Evolutionary conservation across 805 yeast species (phyloP).

Genomic region (Suhomyces kilbournensis): DNA sequence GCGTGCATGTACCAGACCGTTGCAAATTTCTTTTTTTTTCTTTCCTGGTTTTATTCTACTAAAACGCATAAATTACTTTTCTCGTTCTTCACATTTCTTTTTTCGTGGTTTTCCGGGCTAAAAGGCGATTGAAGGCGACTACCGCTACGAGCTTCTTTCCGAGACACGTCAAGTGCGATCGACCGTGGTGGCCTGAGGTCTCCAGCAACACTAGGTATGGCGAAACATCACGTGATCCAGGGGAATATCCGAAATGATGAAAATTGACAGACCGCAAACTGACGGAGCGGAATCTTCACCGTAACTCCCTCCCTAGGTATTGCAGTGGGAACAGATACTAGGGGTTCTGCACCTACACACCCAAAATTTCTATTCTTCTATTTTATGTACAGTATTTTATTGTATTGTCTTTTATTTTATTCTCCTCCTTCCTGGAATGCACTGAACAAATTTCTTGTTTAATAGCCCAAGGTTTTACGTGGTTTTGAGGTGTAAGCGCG

Average conservation of each 20-base stretch:
- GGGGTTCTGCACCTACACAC: not conserved
- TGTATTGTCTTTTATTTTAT: not conserved
- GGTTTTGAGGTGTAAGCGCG: not conserved
- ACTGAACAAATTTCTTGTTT: not conserved
- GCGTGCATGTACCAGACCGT: conserved; percentile 4
- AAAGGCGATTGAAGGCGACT: not conserved
- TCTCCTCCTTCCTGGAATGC: not conserved
- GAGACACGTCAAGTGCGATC: not conserved
- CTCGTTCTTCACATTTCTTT: not conserved
- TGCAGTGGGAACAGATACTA: not conserved
- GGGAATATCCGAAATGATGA: not conserved
- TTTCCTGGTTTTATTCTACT: not conserved
- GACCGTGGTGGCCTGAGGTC: not conserved
- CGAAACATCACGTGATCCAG: not conserved
- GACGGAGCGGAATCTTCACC: not conserved
- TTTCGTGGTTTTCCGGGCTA: not conserved
- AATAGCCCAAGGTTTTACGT: not conserved
- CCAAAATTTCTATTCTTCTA: not conserved
- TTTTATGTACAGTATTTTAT: not conserved
- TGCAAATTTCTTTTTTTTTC: conserved; percentile 3
- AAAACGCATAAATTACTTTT: conserved; percentile 3
- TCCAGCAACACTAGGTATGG: not conserved
- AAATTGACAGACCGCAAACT: not conserved
- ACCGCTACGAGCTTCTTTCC: not conserved
- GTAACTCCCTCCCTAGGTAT: not conserved